Percentiles rank a stretch among this genome's conserved stretches.
These are phyloP conservation scores for Malus asiatica DNA, from an alignment of 306 rosid genomes.

Conservation along the genomic window DNA sequence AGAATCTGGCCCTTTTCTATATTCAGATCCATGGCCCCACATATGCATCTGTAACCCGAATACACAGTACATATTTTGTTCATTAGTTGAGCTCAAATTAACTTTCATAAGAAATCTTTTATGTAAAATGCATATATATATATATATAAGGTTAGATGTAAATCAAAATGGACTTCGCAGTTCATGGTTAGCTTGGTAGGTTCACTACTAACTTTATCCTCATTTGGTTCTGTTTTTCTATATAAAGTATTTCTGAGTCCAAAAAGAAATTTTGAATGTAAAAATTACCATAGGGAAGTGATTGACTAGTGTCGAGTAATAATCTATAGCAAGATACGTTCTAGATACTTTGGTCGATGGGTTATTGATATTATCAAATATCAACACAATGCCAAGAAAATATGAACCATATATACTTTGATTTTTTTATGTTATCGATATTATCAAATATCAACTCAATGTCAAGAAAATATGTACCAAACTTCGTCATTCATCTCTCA, in stretches of 20 bases:
- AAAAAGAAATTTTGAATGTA: not conserved
- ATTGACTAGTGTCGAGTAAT: not conserved
- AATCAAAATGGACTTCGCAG: not conserved
- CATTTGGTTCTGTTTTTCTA: not conserved
- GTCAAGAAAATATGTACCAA: too few relatives aligned
- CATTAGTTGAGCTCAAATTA: not conserved
- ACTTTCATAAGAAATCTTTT: not conserved
- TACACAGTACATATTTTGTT: not conserved
- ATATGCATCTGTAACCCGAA: constrained; percentile 72
- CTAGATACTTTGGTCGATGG: not conserved
- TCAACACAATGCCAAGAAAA: not conserved
- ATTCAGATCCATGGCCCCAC: constrained; percentile 99
- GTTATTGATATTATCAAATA: not conserved
- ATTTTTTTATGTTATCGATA: too few relatives aligned
- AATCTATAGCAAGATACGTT: not conserved
- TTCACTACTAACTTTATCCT: not conserved
- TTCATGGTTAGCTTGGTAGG: not conserved
- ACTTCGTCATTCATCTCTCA: not conserved
- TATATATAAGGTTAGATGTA: not conserved
- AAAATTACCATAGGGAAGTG: not conserved
- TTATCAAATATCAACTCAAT: too few relatives aligned
- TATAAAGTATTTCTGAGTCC: not conserved
- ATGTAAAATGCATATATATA: not conserved
- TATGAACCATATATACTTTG: too few relatives aligned
- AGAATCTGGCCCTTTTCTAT: constrained; percentile 83